Evolutionary conservation across 345 rosid genomes (phyloP), one percentile per base, ranked within the genome.

Genomic region (Eucalyptus dawsonii): DNA sequence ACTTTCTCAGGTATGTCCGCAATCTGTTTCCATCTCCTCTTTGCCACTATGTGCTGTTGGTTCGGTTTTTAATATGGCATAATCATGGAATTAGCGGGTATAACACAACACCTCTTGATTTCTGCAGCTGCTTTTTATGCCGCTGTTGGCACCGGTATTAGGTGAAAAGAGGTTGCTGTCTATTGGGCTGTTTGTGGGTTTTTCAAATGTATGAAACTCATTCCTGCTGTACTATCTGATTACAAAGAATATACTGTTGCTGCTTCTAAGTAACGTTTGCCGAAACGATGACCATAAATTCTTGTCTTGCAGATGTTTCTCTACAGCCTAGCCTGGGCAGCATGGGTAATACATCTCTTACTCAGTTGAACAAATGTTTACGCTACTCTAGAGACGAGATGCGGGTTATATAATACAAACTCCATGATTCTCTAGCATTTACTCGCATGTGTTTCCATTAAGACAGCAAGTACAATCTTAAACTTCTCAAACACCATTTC

Each of bases 111-210:
- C 24, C 51, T 45, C 31, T 24, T 45, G 88, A 87, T 87, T 91
- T 54, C 81, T 90, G 93, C 95, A 97, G 99, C 92, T 97, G 89
- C 72, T 96, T 91, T 86, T 96, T 50, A 89, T 96, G 95, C 99
- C 99, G 51, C 83, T 93, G 58, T 62, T 96, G 91, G 95, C 94
- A 47, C 94, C 95, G 65, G 19, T 88, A 86, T 22, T 97, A 58
- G 92, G 93, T 89, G 99, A 97, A 67, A 90, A 93, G 88, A 95
- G 92, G 92, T 89, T 97, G 89, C 97, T 97, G 87, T 97, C 99
- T 10, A 50, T 94, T 31, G 98, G 98, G 60, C 97, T 97, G 50
- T 91, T 95, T 12, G 86, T 89, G 51, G 92, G 91, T 42, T 93
- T 91, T 72, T 25, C 90, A 31, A 45, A 94, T 90, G 99, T 96